phyloP scores from a whole-genome alignment of 495 filamentous ascomycete genomes.

The Trichoderma gamsii region DNA sequence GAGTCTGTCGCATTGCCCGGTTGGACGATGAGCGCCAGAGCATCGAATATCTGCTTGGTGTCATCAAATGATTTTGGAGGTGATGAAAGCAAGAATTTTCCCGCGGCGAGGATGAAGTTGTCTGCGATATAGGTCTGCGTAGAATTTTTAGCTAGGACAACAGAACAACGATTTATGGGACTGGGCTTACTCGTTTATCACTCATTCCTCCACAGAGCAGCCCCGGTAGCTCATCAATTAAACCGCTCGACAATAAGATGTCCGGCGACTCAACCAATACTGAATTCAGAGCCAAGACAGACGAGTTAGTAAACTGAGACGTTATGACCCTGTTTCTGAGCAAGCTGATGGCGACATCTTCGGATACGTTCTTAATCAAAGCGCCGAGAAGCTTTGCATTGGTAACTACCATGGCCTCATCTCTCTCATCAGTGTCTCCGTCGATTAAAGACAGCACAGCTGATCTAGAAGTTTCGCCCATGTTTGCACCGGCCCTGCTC shows the following conservation, averaged over 20 bases:
- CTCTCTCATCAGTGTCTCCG: slow-evolving; percentile 66
- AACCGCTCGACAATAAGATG: slow-evolving; percentile 54
- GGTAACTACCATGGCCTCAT: slow-evolving; percentile 74
- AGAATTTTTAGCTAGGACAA: slow-evolving; percentile 17
- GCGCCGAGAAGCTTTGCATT: slow-evolving; percentile 84
- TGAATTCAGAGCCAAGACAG: slow-evolving; percentile 81
- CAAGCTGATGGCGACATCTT: slow-evolving; percentile 56
- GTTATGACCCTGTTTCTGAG: slow-evolving; percentile 80
- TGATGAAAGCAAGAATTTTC: slow-evolving; percentile 79
- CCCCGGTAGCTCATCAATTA: slow-evolving; percentile 63
- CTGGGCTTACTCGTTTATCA: slow-evolving; percentile 57
- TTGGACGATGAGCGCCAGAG: slow-evolving; percentile 64
- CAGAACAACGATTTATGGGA: not conserved
- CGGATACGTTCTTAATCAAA: slow-evolving; percentile 72
- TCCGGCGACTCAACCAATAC: slow-evolving; percentile 73
- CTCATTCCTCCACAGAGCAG: slow-evolving; percentile 76
- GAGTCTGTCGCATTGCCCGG: slow-evolving; percentile 74
- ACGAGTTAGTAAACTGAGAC: slow-evolving; percentile 54
- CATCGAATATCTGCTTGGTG: slow-evolving; percentile 71
- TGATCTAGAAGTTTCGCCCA: slow-evolving; percentile 81
- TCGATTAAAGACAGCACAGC: slow-evolving; percentile 84
- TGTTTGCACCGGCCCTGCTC: slow-evolving; percentile 86
- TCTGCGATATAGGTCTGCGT: slow-evolving; percentile 72
- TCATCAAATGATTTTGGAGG: slow-evolving; percentile 57
- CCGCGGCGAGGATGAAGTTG: slow-evolving; percentile 87